A percentile compares a stretch with the other conserved stretches of the same genome.
These are phyloP conservation scores for Agrostemma githago DNA, from an alignment of 148 eudicot species.

Conservation along the genomic window DNA sequence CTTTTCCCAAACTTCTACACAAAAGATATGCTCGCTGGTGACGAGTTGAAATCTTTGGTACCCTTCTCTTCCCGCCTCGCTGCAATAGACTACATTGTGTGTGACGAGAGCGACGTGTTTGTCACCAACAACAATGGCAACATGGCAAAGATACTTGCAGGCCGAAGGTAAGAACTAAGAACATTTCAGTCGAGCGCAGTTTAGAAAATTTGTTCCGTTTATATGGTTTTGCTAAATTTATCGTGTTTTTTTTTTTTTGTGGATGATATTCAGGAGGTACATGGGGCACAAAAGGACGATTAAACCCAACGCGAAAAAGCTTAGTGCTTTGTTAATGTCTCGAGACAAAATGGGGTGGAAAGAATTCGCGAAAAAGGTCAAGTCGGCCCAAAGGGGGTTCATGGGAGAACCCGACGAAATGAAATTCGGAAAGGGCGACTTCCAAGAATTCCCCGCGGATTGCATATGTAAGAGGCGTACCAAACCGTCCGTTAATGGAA, in stretches of 20 bases:
- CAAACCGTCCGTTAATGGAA: constrained; percentile 22
- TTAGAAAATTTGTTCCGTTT: neutral
- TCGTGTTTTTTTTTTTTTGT: neutral
- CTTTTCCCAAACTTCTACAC: constrained; percentile 92
- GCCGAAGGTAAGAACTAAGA: constrained; percentile 63
- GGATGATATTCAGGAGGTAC: constrained; percentile 57
- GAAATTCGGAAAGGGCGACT: constrained; percentile 71
- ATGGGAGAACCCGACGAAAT: constrained; percentile 96
- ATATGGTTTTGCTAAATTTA: neutral
- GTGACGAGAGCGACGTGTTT: constrained; percentile 95
- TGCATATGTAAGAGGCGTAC: constrained; percentile 75
- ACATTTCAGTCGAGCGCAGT: neutral
- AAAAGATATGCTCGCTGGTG: constrained; percentile 76
- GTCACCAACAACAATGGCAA: constrained; percentile 94
- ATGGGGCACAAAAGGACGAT: constrained; percentile 95
- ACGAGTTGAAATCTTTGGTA: constrained; percentile 61
- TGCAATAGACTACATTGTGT: constrained; percentile 90
- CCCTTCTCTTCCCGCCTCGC: constrained; percentile 94
- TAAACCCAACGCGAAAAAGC: constrained; percentile 90
- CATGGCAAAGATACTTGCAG: constrained; percentile 98
- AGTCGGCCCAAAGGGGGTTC: constrained; percentile 82
- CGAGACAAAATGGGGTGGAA: constrained; percentile 62
- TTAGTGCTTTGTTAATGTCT: constrained; percentile 65
- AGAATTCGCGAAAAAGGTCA: constrained; percentile 76
- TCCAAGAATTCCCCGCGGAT: constrained; percentile 75